Conservation (phyloP, 148 eudicot genomes). For the Chenopodium suecicum region DNA sequence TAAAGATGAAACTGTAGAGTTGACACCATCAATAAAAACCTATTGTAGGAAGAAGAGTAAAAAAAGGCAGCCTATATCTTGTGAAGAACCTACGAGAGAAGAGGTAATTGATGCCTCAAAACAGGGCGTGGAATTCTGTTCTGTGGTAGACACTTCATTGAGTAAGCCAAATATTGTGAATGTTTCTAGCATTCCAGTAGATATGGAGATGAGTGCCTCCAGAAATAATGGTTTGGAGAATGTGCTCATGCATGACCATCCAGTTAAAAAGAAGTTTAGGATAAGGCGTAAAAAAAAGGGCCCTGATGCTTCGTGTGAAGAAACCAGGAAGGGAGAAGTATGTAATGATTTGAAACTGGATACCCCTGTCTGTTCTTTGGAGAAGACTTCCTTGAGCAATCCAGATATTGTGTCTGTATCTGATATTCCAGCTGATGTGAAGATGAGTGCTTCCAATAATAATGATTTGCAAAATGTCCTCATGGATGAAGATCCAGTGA, state of each 20-base stretch:
- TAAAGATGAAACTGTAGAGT: conserved; percentile 11
- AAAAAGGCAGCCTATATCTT: background rate
- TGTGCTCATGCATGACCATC: conserved; percentile 13
- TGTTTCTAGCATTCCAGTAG: conserved; percentile 10
- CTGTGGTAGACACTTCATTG: conserved; percentile 1
- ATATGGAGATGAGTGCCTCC: background rate
- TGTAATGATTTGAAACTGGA: no score
- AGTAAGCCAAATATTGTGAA: conserved; percentile 6
- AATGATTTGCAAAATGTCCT: conserved; percentile 14
- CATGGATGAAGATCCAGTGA: background rate
- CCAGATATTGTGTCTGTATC: conserved; percentile 5
- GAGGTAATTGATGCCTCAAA: background rate
- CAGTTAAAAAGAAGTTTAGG: background rate
- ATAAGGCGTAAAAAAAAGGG: background rate
- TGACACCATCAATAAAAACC: conserved; percentile 4
- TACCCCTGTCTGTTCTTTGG: no score
- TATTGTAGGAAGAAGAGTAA: conserved; percentile 12
- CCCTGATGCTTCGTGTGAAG: no score
- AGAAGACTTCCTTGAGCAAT: background rate
- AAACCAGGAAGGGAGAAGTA: no score
- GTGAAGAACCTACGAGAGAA: background rate
- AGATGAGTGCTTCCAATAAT: background rate
- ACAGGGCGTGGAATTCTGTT: background rate
- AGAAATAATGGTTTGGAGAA: conserved; percentile 7
- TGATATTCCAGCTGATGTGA: conserved; percentile 13